A percentile compares a stretch with the other conserved stretches of the same genome.
These are phyloP conservation scores for Schizopora paradoxa DNA, from an alignment of 1,284 basidiomycete genomes.

Conservation along the genomic window DNA sequence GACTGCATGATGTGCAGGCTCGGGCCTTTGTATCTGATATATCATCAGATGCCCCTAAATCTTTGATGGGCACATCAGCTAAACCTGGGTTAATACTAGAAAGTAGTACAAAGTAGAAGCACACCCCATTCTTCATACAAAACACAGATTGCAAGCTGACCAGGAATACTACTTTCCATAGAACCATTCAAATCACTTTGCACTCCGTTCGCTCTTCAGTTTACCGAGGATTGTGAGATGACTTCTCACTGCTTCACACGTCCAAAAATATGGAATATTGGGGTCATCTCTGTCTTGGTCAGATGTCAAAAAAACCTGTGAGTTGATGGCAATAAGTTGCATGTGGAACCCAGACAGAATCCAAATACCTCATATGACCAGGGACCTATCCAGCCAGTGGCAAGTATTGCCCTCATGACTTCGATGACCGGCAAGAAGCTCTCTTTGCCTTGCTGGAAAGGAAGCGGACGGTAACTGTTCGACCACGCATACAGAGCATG, in stretches of 20 bases:
- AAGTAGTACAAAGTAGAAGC: too few species aligned
- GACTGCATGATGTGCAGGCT: constrained; percentile 51
- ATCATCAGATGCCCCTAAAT: too few species aligned
- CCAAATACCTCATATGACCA: constrained; percentile 28
- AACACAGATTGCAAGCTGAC: too few species aligned
- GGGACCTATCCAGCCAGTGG: constrained; percentile 28
- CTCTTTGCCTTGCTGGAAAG: constrained; percentile 21
- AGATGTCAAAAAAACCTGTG: constrained; percentile 27
- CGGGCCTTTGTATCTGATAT: constrained; percentile 48
- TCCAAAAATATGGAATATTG: constrained; percentile 24
- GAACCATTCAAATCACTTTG: too few species aligned
- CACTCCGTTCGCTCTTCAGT: constrained; percentile 17
- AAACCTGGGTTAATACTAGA: too few species aligned
- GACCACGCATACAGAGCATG: constrained; percentile 28
- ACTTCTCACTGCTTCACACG: constrained; percentile 22
- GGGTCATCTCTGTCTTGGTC: constrained; percentile 25
- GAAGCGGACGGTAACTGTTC: constrained; percentile 28
- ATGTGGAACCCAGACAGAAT: background rate
- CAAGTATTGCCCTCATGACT: constrained; percentile 26
- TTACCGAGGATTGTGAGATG: constrained; percentile 20
- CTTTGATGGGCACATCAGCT: too few species aligned
- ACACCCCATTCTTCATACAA: too few species aligned
- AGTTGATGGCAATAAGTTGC: background rate
- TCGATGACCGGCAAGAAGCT: constrained; percentile 28
- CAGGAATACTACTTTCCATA: too few species aligned